A percentile compares a stretch with the other conserved stretches of the same genome.
phyloP scores from a whole-genome alignment of 495 filamentous ascomycete genomes.

The Penicillium pulvis region DNA sequence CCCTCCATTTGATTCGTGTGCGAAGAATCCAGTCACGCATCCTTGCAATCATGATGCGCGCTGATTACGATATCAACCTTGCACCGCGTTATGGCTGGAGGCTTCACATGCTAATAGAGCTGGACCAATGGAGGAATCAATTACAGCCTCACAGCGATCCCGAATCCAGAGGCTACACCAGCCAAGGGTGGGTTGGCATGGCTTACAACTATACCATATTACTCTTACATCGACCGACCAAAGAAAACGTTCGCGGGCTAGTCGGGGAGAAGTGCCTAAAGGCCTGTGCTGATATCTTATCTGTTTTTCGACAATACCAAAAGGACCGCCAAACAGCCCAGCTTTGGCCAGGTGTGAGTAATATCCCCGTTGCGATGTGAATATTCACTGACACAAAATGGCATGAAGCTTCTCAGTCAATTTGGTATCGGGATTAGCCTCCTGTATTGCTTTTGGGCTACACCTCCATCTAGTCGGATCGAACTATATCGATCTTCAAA shows the following conservation, averaged over 20 bases:
- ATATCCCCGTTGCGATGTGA: background rate
- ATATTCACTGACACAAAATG: background rate
- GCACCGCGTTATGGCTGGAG: conserved; percentile 16
- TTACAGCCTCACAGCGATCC: conserved; percentile 20
- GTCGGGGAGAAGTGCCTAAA: conserved; percentile 17
- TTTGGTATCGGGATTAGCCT: conserved; percentile 23
- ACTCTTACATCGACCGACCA: conserved; percentile 21
- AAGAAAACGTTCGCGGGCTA: conserved; percentile 11
- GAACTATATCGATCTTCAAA: conserved; percentile 10
- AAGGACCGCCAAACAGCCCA: conserved; percentile 28
- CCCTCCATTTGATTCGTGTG: conserved; percentile 24
- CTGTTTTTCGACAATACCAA: conserved; percentile 24
- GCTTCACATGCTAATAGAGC: conserved; percentile 21
- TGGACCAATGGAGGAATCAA: conserved; percentile 23
- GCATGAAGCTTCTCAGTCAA: conserved; percentile 23
- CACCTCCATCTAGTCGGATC: conserved; percentile 13
- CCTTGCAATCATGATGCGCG: conserved; percentile 23
- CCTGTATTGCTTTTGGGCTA: conserved; percentile 29
- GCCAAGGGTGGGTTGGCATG: conserved; percentile 29
- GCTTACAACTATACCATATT: conserved; percentile 26
- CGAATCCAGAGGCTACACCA: conserved; percentile 19
- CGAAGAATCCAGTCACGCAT: conserved; percentile 27
- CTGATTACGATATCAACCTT: conserved; percentile 15
- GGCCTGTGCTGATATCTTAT: conserved; percentile 19
- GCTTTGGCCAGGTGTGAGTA: conserved; percentile 27